Evolutionary conservation across 2,329 filamentous ascomycete species (phyloP).

Genomic region (Taxawa tesnikishii): DNA sequence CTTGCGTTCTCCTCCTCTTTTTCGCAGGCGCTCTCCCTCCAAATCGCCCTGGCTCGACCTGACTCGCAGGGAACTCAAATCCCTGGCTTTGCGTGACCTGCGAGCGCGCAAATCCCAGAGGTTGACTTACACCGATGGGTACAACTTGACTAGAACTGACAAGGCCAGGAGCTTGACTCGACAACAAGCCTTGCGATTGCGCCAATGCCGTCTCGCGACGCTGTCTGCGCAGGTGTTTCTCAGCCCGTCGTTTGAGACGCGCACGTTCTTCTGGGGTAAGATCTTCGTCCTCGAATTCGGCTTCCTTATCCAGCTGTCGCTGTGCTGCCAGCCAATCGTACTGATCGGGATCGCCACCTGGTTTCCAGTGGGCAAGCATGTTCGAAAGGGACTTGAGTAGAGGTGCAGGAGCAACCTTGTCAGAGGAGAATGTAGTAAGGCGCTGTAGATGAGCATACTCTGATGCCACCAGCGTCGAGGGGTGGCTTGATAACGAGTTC

Average conservation of each 20-base stretch:
- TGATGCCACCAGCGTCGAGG: constrained; percentile 14
- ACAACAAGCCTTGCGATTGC: constrained; percentile 11
- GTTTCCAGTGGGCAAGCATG: constrained; percentile 29
- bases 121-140: constrained; percentile 12
- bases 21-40: constrained; percentile 23
- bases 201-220: constrained; percentile 23
- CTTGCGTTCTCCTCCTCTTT: constrained; percentile 30
- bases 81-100: constrained; percentile 3
- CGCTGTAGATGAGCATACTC: constrained; percentile 21
- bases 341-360: constrained; percentile 21
- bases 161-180: constrained; percentile 17
- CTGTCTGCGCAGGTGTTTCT: constrained; percentile 27
- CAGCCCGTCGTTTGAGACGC: constrained; percentile 24
- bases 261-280: constrained; percentile 23
- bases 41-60: constrained; percentile 18
- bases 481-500: constrained; percentile 9
- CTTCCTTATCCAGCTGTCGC: constrained; percentile 13
- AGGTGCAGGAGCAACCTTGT: constrained; percentile 11
- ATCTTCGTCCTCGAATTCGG: constrained; percentile 21
- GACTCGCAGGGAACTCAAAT: constrained; percentile 15
- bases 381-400: constrained; percentile 21
- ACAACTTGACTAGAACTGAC: constrained; percentile 16
- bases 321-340: constrained; percentile 28
- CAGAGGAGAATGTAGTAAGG: constrained; percentile 20
- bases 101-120: constrained; percentile 7